phyloP scores from a whole-genome alignment of 2,329 filamentous ascomycete genomes.

The Fusarium coicis region DNA sequence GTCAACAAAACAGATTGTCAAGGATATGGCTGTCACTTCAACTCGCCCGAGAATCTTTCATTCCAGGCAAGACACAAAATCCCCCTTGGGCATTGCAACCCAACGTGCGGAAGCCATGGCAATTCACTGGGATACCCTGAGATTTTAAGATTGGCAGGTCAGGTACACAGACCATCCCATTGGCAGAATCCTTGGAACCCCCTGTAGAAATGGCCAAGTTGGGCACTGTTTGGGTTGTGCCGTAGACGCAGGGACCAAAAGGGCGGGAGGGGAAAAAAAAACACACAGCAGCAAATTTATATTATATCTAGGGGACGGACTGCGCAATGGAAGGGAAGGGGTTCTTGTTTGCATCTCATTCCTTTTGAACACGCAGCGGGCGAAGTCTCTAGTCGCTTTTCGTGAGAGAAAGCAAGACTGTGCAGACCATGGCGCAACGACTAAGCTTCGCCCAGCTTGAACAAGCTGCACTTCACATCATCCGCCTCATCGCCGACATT shows the following conservation, averaged over 20 bases:
- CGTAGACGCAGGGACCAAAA: conserved; percentile 2
- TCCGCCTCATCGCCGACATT: conserved; percentile 78
- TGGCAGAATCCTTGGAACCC: conserved; percentile 15
- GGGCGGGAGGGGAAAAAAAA: background rate
- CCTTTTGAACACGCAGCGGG: conserved; percentile 13
- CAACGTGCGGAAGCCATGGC: conserved; percentile 5
- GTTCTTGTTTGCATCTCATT: background rate
- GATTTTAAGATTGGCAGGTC: conserved; percentile 31
- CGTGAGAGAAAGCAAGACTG: conserved; percentile 13
- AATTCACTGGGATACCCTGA: conserved; percentile 32
- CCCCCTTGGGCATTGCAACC: conserved; percentile 32
- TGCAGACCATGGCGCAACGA: conserved; percentile 36
- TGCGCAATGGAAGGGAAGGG: background rate
- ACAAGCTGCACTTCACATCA: conserved; percentile 85
- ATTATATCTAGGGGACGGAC: conserved; percentile 21
- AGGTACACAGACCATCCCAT: conserved; percentile 14
- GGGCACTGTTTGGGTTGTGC: conserved; percentile 24
- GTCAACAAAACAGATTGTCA: background rate
- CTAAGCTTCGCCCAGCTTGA: conserved; percentile 59
- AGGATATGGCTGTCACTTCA: background rate
- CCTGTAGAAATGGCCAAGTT: conserved; percentile 22
- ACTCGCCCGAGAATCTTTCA: background rate
- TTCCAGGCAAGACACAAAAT: conserved; percentile 2
- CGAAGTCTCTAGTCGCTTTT: conserved; percentile 35
- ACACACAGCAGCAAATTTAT: background rate